These are phyloP conservation scores for Cladosporium cucumerinum DNA, from an alignment of 2,329 filamentous ascomycete genomes.

Conservation along the genomic window DNA sequence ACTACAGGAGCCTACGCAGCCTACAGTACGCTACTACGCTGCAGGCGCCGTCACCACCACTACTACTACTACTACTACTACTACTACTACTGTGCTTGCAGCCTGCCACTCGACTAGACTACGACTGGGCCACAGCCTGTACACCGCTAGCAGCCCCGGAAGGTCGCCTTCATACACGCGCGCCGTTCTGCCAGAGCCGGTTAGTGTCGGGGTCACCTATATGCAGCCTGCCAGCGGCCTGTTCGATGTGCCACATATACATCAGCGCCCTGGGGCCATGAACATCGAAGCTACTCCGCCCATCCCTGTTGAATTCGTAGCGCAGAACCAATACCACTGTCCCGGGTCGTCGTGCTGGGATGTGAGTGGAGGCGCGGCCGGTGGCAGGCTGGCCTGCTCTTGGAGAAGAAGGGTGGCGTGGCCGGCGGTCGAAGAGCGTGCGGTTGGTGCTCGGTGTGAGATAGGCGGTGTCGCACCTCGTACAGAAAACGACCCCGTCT, in stretches of 20 bases:
- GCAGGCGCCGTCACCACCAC: neutral
- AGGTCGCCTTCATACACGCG: neutral
- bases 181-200: neutral
- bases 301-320: slow-evolving; percentile 10
- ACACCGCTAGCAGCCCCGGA: neutral
- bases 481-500: neutral
- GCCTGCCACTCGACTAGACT: neutral
- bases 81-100: neutral
- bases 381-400: neutral
- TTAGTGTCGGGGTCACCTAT: neutral
- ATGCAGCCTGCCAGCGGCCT: slow-evolving; percentile 3
- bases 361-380: neutral
- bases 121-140: neutral
- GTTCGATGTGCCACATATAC: neutral
- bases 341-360: neutral
- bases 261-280: neutral
- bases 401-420: neutral
- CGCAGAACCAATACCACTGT: slow-evolving; percentile 1
- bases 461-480: slow-evolving; percentile 1
- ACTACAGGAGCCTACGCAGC: neutral
- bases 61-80: too few relatives aligned
- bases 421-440: neutral
- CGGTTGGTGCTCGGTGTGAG: neutral
- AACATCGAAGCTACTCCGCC: neutral
- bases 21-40: neutral